Conservation (phyloP, 257 asterid species). For the Solanum pimpinellifolium region DNA sequence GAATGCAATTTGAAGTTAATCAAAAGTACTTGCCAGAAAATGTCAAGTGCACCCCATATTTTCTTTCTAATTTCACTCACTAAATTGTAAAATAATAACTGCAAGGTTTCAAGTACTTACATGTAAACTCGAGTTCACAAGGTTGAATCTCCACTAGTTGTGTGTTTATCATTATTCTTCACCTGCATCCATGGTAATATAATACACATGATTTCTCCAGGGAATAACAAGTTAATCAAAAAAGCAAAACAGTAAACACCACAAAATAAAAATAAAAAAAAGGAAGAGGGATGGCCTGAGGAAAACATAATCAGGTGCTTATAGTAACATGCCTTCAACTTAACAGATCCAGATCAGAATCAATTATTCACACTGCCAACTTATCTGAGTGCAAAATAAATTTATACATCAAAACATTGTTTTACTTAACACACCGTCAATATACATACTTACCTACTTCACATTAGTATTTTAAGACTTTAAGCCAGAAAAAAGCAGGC, state of each 20-base stretch:
- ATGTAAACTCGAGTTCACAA: slow-evolving; percentile 59
- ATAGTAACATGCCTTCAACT: neutral
- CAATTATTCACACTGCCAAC: neutral
- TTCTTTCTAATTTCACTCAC: neutral
- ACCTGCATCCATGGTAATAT: slow-evolving; percentile 22
- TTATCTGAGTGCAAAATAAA: neutral
- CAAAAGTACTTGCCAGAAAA: neutral
- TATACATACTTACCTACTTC: neutral
- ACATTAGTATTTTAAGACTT: neutral
- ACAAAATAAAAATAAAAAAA: neutral
- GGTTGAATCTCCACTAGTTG: slow-evolving; percentile 67
- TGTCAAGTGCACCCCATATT: neutral
- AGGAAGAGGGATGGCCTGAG: neutral
- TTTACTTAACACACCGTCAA: neutral
- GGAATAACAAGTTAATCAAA: neutral
- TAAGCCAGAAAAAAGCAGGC: neutral
- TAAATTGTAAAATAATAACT: neutral
- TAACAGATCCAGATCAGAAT: neutral
- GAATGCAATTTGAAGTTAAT: neutral
- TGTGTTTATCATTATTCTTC: slow-evolving; percentile 27
- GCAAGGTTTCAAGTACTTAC: slow-evolving; percentile 27
- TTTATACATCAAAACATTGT: neutral
- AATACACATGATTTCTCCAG: neutral
- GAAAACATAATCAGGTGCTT: neutral
- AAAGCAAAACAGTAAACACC: neutral